Percentiles rank a stretch among this genome's conserved stretches.
These are phyloP conservation scores for Arctostaphylos glauca DNA, from an alignment of 148 eudicot genomes.

Conservation along the genomic window DNA sequence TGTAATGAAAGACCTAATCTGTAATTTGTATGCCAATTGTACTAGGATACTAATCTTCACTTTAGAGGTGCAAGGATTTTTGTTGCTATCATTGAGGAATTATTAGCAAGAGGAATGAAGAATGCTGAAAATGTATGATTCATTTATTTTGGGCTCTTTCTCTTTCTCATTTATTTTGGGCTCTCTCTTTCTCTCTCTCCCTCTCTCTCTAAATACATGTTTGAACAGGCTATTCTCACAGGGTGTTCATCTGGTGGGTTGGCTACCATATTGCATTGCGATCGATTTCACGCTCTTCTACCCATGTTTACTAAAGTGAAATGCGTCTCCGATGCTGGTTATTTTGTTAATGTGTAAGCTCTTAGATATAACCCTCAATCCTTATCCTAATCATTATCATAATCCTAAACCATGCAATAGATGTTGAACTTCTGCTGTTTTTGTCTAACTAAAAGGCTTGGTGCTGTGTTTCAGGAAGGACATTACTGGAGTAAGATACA, in stretches of 20 bases:
- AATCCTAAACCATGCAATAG: neutral
- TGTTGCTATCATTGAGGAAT: slow-evolving; percentile 74
- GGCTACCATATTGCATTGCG: slow-evolving; percentile 85
- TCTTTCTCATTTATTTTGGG: too few species aligned
- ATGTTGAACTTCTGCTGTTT: neutral
- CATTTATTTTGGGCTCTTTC: neutral
- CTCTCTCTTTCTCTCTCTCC: neutral
- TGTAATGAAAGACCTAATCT: too few species aligned
- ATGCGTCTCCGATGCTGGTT: slow-evolving; percentile 93
- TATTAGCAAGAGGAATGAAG: slow-evolving; percentile 76
- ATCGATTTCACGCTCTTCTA: slow-evolving; percentile 69
- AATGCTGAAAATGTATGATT: slow-evolving; percentile 64
- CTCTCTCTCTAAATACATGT: slow-evolving; percentile 14
- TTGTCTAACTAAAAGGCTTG: neutral
- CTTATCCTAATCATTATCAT: too few species aligned
- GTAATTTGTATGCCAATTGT: neutral
- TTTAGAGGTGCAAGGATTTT: slow-evolving; percentile 83
- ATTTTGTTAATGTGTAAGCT: slow-evolving; percentile 72
- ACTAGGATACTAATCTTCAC: slow-evolving; percentile 65
- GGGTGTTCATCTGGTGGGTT: slow-evolving; percentile 99
- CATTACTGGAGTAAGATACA: slow-evolving; percentile 51
- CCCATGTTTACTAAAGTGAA: slow-evolving; percentile 62
- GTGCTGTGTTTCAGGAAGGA: slow-evolving; percentile 46
- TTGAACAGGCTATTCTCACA: slow-evolving; percentile 56
- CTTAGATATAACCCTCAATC: neutral